Base-by-base conservation (phyloP, 495 filamentous ascomycete genomes). In the Pyrenopolyporus hunteri region DNA sequence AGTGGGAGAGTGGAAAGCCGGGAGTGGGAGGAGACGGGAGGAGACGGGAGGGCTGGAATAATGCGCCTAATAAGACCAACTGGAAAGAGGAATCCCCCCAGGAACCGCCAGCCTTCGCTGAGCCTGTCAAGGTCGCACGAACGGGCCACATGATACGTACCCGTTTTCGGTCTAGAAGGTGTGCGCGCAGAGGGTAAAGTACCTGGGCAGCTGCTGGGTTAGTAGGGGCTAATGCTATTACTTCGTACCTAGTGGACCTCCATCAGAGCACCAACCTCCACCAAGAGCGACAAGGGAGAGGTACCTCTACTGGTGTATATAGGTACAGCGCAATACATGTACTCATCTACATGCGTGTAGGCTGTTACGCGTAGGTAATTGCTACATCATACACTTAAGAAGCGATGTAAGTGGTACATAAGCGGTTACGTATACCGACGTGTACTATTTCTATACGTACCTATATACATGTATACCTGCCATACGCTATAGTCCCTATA, bases 1-100 rank as follows among this genome's bases (percentile, higher is more conserved):
- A 45, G 55, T 66, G 63, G 58, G 57, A 59, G 54, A 55, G 57
- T 46, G 35, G 45, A 43, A 39, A 61, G 66, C 63, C 64, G 39
- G 39, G 66, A 45, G 60, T 42, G 61, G 67, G 45, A 67, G 50
- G 40, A 46, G 50, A 57, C 49, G 63, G 63, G 54, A 63, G n/a
- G n/a, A 39, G 37, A 42, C 19, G 37, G 37, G 37, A 45, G 42
- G 48, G 55, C 49, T 63, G 63, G 66, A 64, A 69, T 71, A 69
- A 71, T 67, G 66, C 63, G 62, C 69, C 69, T 71, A 71, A 63
- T 67, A 66, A 70, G 68, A 66, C 57, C 59, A 58, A 55, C 52
- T 28, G 33, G 51, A 53, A 57, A 48, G 25, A 51, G 47, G 43
- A 48, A 65, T 45, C 25, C 54, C 55, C 39, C 63, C 51, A 19